phyloP scores from a whole-genome alignment of 1,284 basidiomycete species.

The Xerocomus minutiporus region DNA sequence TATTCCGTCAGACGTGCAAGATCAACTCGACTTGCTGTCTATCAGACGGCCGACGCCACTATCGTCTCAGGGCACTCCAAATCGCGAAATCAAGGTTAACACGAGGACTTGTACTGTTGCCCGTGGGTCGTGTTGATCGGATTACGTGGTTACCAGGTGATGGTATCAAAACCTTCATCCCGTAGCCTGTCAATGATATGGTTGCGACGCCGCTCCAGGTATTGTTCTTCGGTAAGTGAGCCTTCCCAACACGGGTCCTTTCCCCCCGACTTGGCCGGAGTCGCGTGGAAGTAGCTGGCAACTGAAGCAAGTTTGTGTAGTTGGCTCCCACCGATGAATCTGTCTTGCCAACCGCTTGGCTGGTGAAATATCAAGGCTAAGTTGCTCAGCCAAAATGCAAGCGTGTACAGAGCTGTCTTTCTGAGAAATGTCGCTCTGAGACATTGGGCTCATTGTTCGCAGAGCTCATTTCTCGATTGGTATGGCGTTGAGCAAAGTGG shows the following conservation, averaged over 20 bases:
- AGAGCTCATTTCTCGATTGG: background rate
- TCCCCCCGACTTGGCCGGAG: no score
- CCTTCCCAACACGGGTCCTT: no score
- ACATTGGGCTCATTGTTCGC: no score
- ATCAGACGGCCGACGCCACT: background rate
- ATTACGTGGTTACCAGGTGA: background rate
- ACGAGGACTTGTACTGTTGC: background rate
- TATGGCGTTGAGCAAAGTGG: no score
- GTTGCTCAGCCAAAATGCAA: background rate
- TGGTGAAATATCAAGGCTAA: background rate
- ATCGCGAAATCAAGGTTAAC: no score
- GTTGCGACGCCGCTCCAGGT: background rate
- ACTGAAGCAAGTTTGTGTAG: background rate
- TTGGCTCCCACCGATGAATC: background rate
- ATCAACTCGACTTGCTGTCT: background rate
- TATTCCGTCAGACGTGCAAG: background rate
- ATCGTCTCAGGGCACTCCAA: no score
- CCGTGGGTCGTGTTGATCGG: background rate
- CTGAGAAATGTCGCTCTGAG: background rate
- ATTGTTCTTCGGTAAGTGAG: background rate
- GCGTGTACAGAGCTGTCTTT: background rate
- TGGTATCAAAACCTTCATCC: background rate
- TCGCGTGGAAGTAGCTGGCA: background rate
- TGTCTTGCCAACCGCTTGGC: background rate
- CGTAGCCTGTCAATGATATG: background rate